These are phyloP conservation scores for Knufia fluminis DNA, from an alignment of 2,329 filamentous ascomycete species.

Conservation along the genomic window DNA sequence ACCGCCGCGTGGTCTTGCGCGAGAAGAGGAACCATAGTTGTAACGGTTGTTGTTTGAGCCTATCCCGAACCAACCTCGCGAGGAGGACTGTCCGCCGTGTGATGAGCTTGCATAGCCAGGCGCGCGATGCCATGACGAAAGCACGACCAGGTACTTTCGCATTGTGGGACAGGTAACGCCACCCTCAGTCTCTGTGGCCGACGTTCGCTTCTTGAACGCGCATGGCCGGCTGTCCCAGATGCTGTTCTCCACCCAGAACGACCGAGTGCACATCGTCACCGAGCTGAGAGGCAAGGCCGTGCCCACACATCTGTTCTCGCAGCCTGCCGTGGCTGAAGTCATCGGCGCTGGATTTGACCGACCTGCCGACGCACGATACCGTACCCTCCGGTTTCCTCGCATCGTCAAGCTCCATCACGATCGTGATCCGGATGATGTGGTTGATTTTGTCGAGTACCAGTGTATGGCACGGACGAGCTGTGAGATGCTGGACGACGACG, in stretches of 20 bases:
- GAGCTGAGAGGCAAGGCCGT: background rate
- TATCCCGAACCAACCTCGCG: conserved; percentile 35
- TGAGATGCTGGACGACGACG: background rate
- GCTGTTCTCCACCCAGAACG: background rate
- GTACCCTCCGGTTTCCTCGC: conserved; percentile 60
- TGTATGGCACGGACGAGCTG: background rate
- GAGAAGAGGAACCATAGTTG: conserved; percentile 52
- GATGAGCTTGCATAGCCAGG: no score
- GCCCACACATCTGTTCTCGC: conserved; percentile 44
- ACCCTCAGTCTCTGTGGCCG: background rate
- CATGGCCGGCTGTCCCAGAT: background rate
- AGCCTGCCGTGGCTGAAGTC: conserved; percentile 69
- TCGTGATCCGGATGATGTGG: conserved; percentile 55
- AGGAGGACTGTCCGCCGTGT: conserved; percentile 23
- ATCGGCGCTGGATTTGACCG: conserved; percentile 72
- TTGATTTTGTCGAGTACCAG: conserved; percentile 64
- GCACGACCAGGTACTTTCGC: background rate
- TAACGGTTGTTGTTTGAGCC: background rate
- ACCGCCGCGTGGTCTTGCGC: conserved; percentile 64
- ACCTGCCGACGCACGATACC: conserved; percentile 58
- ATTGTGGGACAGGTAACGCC: background rate
- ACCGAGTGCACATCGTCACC: background rate
- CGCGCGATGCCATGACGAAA: no score
- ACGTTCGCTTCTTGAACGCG: background rate
- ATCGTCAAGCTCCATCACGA: conserved; percentile 13